Percentiles rank a stretch among this genome's conserved stretches.
Conservation (phyloP, 305 asterid genomes). For the Solanum chacoense region DNA sequence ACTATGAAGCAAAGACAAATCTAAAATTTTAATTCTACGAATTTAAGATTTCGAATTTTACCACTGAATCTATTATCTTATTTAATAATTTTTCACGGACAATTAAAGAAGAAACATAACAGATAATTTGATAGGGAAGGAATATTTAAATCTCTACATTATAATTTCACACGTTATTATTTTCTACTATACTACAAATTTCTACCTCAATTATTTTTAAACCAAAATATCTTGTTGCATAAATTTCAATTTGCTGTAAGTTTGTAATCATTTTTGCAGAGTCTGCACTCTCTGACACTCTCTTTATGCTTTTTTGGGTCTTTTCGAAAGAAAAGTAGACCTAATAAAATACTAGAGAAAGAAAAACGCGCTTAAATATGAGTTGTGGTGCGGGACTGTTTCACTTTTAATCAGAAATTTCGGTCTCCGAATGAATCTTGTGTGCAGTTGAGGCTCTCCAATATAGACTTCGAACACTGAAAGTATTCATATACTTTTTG, state of each 20-base stretch:
- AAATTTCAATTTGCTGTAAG: not conserved
- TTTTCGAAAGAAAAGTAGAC: not conserved
- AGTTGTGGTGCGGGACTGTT: no score
- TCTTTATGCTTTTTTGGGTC: not conserved
- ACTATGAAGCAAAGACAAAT: not conserved
- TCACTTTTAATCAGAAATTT: accelerated
- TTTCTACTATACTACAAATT: not conserved
- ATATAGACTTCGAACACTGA: no score
- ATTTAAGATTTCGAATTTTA: not conserved
- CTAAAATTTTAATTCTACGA: not conserved
- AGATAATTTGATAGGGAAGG: not conserved
- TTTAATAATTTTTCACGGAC: not conserved
- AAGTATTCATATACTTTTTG: not conserved
- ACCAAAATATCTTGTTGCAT: not conserved
- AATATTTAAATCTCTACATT: not conserved
- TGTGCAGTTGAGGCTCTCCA: no score
- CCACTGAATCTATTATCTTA: not conserved
- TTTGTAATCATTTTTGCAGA: not conserved
- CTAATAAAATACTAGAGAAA: not conserved
- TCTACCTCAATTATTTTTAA: not conserved
- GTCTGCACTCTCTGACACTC: not conserved
- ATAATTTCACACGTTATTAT: not conserved
- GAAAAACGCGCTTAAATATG: not conserved
- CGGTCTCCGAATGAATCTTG: no score
- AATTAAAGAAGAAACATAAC: no score